Conservation (phyloP, 345 rosid species). For the Linum tenue region DNA sequence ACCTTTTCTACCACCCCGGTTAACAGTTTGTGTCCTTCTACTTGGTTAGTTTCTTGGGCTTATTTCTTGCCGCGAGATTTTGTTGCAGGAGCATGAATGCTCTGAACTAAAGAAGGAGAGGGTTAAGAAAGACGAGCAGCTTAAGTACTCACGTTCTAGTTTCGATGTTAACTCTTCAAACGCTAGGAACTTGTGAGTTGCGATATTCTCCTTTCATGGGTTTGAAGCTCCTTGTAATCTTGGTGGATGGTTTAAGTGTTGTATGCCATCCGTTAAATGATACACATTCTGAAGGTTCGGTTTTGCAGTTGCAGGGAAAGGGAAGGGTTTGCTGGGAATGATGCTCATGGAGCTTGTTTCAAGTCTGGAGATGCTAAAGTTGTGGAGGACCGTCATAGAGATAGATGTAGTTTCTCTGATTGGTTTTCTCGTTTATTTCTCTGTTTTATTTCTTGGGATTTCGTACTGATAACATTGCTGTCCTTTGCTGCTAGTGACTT, state of each 20-base stretch:
- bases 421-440: background rate
- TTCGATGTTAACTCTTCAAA: constrained; percentile 15
- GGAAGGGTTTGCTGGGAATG: constrained; percentile 15
- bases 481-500: constrained; percentile 22
- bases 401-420: constrained; percentile 22
- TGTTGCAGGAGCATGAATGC: constrained; percentile 52
- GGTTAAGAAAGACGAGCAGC: constrained; percentile 20
- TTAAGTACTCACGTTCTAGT: constrained; percentile 12
- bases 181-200: constrained; percentile 28
- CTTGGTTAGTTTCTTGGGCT: background rate
- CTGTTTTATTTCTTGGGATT: background rate
- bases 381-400: constrained; percentile 18
- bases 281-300: constrained; percentile 12
- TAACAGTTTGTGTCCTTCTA: background rate
- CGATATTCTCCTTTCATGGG: background rate
- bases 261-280: background rate
- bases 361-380: constrained; percentile 18
- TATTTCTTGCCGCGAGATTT: constrained; percentile 1
- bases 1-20: background rate
- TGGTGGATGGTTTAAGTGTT: background rate
- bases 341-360: constrained; percentile 13
- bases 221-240: background rate
- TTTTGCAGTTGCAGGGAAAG: constrained; percentile 27
- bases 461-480: background rate
- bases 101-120: constrained; percentile 45